These are phyloP conservation scores for Linum lewisii DNA, from an alignment of 345 rosid genomes.

Conservation along the genomic window DNA sequence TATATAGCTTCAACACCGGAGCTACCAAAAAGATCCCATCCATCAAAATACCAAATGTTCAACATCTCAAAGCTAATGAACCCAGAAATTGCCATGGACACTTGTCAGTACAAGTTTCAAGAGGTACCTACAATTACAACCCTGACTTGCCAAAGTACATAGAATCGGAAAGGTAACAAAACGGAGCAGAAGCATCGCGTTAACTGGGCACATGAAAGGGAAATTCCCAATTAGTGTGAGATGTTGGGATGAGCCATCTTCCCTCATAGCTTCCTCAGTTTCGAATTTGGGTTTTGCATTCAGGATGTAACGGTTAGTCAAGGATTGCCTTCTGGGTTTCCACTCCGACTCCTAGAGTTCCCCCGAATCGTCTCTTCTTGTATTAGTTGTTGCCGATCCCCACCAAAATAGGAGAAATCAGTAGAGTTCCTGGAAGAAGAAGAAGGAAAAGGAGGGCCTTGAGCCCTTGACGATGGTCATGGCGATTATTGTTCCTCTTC, in stretches of 20 bases:
- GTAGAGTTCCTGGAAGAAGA: background rate
- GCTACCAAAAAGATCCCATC: background rate
- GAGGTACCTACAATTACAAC: too few species aligned
- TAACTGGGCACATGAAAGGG: constrained; percentile 89
- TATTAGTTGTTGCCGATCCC: too few species aligned
- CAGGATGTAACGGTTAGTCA: too few species aligned
- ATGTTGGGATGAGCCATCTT: constrained; percentile 2
- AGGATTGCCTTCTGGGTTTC: background rate
- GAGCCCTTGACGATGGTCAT: background rate
- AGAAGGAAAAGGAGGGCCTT: background rate
- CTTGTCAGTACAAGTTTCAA: too few species aligned
- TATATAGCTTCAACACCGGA: background rate
- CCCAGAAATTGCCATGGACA: too few species aligned
- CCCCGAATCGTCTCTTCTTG: background rate
- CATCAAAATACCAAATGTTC: background rate
- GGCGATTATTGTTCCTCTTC: background rate
- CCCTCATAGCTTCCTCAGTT: constrained; percentile 3
- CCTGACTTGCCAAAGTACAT: too few species aligned
- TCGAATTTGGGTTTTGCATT: too few species aligned
- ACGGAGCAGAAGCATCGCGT: background rate
- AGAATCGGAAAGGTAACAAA: background rate
- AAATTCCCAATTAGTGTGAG: constrained; percentile 52
- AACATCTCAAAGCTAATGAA: background rate
- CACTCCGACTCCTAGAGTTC: background rate
- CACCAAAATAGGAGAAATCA: too few species aligned